phyloP scores from a whole-genome alignment of 1,284 basidiomycete species.

The Exobasidium rhododendri region DNA sequence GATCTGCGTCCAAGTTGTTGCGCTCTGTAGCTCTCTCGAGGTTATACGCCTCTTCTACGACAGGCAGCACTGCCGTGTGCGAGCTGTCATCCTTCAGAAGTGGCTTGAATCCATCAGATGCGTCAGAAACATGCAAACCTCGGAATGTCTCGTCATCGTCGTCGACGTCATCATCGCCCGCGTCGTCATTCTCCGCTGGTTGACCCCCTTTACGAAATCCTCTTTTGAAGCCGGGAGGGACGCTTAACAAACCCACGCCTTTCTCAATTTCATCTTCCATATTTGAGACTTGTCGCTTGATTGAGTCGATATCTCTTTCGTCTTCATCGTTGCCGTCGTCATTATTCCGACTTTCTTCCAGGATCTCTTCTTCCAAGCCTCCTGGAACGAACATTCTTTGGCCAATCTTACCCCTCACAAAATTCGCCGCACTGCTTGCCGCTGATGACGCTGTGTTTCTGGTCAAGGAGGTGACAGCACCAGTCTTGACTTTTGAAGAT shows the following conservation, averaged over 20 bases:
- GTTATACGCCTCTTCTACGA: background rate
- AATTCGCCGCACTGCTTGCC: slow-evolving; percentile 11
- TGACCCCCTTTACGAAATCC: slow-evolving; percentile 63
- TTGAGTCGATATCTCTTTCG: slow-evolving; percentile 33
- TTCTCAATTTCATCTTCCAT: slow-evolving; percentile 17
- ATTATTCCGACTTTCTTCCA: slow-evolving; percentile 33
- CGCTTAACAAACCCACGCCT: slow-evolving; percentile 46
- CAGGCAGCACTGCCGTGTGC: background rate
- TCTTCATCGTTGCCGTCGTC: slow-evolving; percentile 54
- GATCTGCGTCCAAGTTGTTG: slow-evolving; percentile 30
- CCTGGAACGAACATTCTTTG: slow-evolving; percentile 27
- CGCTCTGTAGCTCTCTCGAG: background rate
- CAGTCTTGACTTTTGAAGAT: slow-evolving; percentile 58
- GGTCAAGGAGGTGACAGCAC: slow-evolving; percentile 33
- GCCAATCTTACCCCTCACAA: slow-evolving; percentile 27
- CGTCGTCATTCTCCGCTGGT: slow-evolving; percentile 19
- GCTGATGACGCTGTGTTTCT: slow-evolving; percentile 17
- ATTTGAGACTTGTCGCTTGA: slow-evolving; percentile 6
- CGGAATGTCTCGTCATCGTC: slow-evolving; percentile 57
- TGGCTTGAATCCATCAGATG: background rate
- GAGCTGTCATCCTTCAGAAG: background rate
- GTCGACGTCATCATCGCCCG: background rate
- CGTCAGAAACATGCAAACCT: slow-evolving; percentile 14
- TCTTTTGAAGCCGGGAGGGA: slow-evolving; percentile 58
- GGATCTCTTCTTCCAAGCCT: slow-evolving; percentile 59